Base-by-base conservation (phyloP, 2,329 filamentous ascomycete genomes). In the Paecilomyces niveus region DNA sequence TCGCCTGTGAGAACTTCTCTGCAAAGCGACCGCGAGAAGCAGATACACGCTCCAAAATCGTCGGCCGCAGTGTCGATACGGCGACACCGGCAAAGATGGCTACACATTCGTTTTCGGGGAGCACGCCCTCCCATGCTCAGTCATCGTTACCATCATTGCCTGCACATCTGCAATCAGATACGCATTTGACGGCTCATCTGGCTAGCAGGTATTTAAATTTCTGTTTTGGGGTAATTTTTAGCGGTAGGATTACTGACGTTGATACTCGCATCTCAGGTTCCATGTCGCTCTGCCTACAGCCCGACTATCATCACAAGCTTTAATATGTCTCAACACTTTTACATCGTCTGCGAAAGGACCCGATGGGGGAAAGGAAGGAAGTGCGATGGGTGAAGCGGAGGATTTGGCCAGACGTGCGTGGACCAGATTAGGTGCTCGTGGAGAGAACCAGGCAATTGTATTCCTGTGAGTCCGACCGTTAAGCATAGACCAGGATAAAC, bases 261-360 rank as follows among this genome's bases (percentile, higher is more conserved):
- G 51, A 92, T 79, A 83, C 87, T 55, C 88, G 92, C 76, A 18
- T n/a, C 87, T 85, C 73, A 91, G 93, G 57, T 99, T 96, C 75
- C 94, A 99, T 78, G 89, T 95, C 56, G 89, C 90, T 57, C 80
- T 94, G 59, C 92, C 94, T 9, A 96, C 92, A 0, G 91, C 94
- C 56, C 85, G 86, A 54, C 85, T 99, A 18, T 97, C 92, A 0
- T 96, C 92, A 0, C 92, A 97, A 72, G 94, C 89, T 54, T 83
- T 97, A 66, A 88, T 99, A 70, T 89, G 90, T 56, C 81, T 99
- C 63, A 99, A 99, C 79, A 99, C 92, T 21, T 97, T 96, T 74
- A 93, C 90, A 10, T 90, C 90, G 10, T 93, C 93, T 0, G 83
- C 88, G 57, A 92, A 92, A 70, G 93, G 92, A 22, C 85, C 89